These are phyloP conservation scores for Adansonia digitata DNA, from an alignment of 345 rosid genomes.

Conservation along the genomic window DNA sequence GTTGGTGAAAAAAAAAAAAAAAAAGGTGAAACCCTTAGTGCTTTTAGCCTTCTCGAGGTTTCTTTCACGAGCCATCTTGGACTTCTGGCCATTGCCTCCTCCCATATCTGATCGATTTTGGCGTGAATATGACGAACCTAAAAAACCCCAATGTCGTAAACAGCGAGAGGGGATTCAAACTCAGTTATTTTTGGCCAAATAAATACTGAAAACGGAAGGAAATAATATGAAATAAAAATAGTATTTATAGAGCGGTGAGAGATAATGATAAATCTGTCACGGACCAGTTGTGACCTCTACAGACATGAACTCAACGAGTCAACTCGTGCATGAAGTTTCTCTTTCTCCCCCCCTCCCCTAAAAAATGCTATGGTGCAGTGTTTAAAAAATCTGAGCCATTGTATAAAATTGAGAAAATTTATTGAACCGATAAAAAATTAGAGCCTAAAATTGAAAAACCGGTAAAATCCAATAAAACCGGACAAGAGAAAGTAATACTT, in stretches of 20 bases:
- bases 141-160: slow-evolving; percentile 4
- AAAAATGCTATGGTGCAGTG: too few relatives aligned
- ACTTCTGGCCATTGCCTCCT: slow-evolving; percentile 50
- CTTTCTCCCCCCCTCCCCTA: too few relatives aligned
- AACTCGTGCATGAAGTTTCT: too few relatives aligned
- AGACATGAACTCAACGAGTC: too few relatives aligned
- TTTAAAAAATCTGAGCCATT: too few relatives aligned
- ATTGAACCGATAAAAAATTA: too few relatives aligned
- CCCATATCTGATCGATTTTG: slow-evolving; percentile 29
- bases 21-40: slow-evolving; percentile 25
- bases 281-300: slow-evolving; percentile 6
- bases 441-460: too few relatives aligned
- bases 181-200: neutral
- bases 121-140: neutral
- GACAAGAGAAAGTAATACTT: too few relatives aligned
- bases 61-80: slow-evolving; percentile 53
- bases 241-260: neutral
- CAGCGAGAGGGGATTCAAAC: neutral
- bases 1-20: neutral
- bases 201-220: too few relatives aligned
- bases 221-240: too few relatives aligned
- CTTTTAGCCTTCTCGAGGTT: slow-evolving; percentile 43
- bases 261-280: neutral
- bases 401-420: too few relatives aligned
- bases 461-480: too few relatives aligned